Evolutionary conservation across 2,329 filamentous ascomycete species (phyloP), one percentile per base, ranked within the genome.

Genomic region (Moelleriella libera): DNA sequence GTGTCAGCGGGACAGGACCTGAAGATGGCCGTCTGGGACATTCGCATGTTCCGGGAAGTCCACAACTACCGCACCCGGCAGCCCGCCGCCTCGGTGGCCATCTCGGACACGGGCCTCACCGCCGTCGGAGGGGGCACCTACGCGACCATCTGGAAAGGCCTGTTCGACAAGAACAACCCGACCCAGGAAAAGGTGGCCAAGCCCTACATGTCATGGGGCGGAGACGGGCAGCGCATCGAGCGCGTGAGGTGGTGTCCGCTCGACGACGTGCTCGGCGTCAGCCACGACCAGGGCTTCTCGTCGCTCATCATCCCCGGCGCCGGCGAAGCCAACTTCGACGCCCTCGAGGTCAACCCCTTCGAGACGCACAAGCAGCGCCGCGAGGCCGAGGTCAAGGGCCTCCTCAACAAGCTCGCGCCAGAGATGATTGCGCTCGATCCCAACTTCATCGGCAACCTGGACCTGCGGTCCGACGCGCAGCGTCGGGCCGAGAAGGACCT

Each of bases 351-450:
- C 56, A 98, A 98, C 70, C 92, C 92, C 34, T 97, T 90, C 75
- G 92, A 97, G 68, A 95, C 84, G 47, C 76, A 73, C 58, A 94
- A 92, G 68, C 89, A 97, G 68, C 80, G 92, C 58, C 89, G 94
- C 65, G 92, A 98, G 66, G 76, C 77, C 45, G 92, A 98, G 66
- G 88, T 98, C 63, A 88, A 85, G 70, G 74, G 78, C 10, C 74
- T 98, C 53, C 78, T 98, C 57, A 94, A 94, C 73, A 98, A 98
- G 70, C 74, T 98, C 44, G 81, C 89, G 58, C 90, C 92, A 4
- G 90, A 95, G 60, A 98, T 97, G 88, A 98, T 98, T 52, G 86
- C 88, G 1, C 72, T 98, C 28, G 83, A 98, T 61, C 90, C 92
- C 55, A 85, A 92, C 64, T 94, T 88, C 60, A 80, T 98, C 57